These are phyloP conservation scores for Boletales sp. DNA, from an alignment of 768 basidiomycete species.

Conservation along the genomic window DNA sequence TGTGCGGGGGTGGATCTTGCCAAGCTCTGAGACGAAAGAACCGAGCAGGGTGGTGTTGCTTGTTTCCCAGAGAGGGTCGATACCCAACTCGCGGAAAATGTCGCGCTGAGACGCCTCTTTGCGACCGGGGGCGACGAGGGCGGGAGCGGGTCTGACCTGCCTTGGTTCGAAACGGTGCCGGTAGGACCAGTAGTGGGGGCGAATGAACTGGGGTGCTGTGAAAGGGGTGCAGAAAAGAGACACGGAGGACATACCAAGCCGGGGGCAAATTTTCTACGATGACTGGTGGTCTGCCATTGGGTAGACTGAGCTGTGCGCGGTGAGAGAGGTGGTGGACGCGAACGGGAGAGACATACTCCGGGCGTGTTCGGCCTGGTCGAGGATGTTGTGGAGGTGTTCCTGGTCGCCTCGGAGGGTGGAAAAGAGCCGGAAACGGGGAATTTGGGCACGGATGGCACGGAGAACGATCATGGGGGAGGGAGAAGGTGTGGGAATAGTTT, in stretches of 20 bases:
- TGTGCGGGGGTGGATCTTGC: constrained; percentile 71
- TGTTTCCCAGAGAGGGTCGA: constrained; percentile 73
- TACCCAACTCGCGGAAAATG: constrained; percentile 62
- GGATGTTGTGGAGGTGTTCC: constrained; percentile 20
- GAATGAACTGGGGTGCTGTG: constrained; percentile 38
- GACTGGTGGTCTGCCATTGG: constrained; percentile 21
- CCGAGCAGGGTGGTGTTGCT: constrained; percentile 57
- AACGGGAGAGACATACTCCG: constrained; percentile 7
- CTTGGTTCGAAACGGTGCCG: constrained; percentile 32
- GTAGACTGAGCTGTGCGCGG: not conserved
- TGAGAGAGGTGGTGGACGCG: constrained; percentile 4
- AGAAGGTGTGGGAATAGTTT: not conserved
- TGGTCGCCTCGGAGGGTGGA: constrained; percentile 25
- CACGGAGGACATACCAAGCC: constrained; percentile 15
- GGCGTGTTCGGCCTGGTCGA: constrained; percentile 20
- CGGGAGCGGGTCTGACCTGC: constrained; percentile 22
- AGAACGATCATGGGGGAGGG: constrained; percentile 11
- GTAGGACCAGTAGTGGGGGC: constrained; percentile 42
- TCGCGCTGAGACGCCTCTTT: constrained; percentile 56
- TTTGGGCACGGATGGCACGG: constrained; percentile 12
- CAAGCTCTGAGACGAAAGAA: constrained; percentile 66
- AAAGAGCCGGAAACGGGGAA: constrained; percentile 4
- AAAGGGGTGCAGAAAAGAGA: not conserved
- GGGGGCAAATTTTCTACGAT: constrained; percentile 25
- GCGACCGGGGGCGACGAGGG: constrained; percentile 54